These are phyloP conservation scores for Ulvella scutata DNA, from an alignment of 139 green algal species.

Conservation along the genomic window DNA sequence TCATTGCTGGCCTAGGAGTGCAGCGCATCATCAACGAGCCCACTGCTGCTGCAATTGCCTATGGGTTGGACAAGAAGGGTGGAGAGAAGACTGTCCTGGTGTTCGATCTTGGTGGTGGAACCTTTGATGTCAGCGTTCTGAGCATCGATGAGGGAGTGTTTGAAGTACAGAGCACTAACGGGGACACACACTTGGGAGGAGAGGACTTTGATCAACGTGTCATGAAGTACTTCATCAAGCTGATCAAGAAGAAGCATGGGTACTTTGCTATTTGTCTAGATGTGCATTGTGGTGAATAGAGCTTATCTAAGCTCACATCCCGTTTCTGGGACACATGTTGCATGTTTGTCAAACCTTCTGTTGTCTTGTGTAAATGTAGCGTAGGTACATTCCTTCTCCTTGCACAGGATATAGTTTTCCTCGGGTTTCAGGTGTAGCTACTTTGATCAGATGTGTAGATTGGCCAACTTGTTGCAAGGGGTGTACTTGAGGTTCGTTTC, in stretches of 20 bases:
- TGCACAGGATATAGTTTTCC: too few relatives aligned
- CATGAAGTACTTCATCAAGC: constrained; percentile 86
- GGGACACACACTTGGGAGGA: constrained; percentile 95
- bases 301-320: too few relatives aligned
- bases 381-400: too few relatives aligned
- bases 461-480: too few relatives aligned
- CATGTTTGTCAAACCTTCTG: background rate
- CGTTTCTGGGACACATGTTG: background rate
- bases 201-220: constrained; percentile 99
- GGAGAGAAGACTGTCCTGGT: constrained; percentile 98
- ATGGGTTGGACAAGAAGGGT: constrained; percentile 93
- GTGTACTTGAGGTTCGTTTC: too few relatives aligned
- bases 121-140: constrained; percentile 95
- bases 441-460: too few relatives aligned
- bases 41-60: constrained; percentile 93
- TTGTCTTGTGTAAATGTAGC: background rate
- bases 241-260: constrained; percentile 84
- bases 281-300: background rate
- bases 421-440: too few relatives aligned
- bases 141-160: constrained; percentile 98
- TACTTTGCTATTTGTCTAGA: constrained; percentile 14
- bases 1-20: constrained; percentile 93
- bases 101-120: constrained; percentile 97
- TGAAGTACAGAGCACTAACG: constrained; percentile 93
- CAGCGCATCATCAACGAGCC: constrained; percentile 99